Percentiles rank a stretch among this genome's conserved stretches.
These are phyloP conservation scores for Mucor saturninus DNA, from an alignment of 371 early-diverging fungal genomes.

Conservation along the genomic window DNA sequence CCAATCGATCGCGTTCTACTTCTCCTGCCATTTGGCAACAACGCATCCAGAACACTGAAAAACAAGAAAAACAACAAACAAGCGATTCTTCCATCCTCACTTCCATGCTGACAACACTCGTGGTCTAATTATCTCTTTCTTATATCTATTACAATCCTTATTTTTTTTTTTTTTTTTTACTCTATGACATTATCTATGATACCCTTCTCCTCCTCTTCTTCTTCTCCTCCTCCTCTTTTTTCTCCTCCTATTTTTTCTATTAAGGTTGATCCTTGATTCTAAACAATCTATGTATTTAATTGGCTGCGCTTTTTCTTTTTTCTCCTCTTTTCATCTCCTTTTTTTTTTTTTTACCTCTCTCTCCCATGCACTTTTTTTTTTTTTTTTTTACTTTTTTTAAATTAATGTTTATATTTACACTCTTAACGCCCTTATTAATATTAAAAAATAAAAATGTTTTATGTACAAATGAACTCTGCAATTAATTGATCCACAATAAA, in stretches of 20 bases:
- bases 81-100: constrained; percentile 5
- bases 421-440: no score
- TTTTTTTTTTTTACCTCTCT: background rate
- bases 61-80: constrained; percentile 9
- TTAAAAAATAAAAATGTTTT: no score
- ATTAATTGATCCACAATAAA: no score
- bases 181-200: background rate
- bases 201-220: background rate
- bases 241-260: background rate
- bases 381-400: no score
- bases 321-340: background rate
- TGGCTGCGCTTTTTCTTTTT: background rate
- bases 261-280: constrained; percentile 2
- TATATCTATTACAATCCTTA: background rate
- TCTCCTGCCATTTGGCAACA: constrained; percentile 26
- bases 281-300: constrained; percentile 1
- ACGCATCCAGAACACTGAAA: constrained; percentile 10
- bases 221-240: background rate
- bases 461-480: no score
- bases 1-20: constrained; percentile 21
- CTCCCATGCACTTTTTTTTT: background rate
- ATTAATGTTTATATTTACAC: no score
- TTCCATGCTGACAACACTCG: constrained; percentile 14
- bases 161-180: background rate
- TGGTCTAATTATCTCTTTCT: constrained; percentile 9